Evolutionary conservation across 208 protist species (phyloP).

Genomic region (Willaertia magna): DNA sequence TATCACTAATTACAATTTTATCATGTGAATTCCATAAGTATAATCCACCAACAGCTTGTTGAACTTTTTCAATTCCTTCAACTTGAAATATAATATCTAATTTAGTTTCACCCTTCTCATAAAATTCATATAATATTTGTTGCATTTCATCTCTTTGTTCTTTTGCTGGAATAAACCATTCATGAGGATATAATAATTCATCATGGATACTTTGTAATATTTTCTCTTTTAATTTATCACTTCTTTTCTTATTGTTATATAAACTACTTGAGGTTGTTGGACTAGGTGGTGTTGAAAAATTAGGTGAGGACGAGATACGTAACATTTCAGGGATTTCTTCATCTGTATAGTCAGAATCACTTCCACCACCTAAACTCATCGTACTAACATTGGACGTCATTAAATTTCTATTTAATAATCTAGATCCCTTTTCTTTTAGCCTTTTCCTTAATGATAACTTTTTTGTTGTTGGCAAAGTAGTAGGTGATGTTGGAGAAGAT

Average conservation of each 20-base stretch:
- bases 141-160: background rate
- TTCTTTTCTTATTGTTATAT: background rate
- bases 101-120: background rate
- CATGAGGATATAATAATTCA: background rate
- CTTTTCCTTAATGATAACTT: too few species aligned
- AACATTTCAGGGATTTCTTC: too few species aligned
- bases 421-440: too few species aligned
- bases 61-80: background rate
- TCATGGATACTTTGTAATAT: background rate
- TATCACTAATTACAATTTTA: conserved; percentile 89
- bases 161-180: background rate
- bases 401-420: too few species aligned
- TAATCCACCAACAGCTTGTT: conserved; percentile 60
- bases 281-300: too few species aligned
- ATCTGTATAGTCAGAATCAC: too few species aligned
- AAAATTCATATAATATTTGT: background rate
- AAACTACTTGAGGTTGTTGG: background rate
- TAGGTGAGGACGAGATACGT: too few species aligned
- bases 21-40: conserved; percentile 72
- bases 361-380: too few species aligned
- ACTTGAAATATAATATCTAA: background rate
- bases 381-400: too few species aligned
- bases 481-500: background rate
- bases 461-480: background rate
- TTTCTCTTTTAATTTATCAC: background rate